These are phyloP conservation scores for Colletotrichum chlorophyti DNA, from an alignment of 2,329 filamentous ascomycete species.

Conservation along the genomic window DNA sequence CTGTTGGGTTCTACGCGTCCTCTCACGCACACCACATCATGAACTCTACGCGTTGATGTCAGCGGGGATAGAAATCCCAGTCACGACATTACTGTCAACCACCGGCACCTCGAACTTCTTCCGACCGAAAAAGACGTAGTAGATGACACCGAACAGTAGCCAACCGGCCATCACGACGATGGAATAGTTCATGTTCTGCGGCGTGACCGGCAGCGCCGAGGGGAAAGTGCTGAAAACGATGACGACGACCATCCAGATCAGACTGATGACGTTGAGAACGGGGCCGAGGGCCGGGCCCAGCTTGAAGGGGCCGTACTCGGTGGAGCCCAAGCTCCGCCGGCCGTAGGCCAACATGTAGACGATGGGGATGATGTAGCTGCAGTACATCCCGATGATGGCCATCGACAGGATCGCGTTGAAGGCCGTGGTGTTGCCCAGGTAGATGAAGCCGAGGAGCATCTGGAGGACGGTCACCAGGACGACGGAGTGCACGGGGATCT, in stretches of 20 bases:
- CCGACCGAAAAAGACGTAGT: constrained; percentile 37
- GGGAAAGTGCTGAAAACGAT: constrained; percentile 55
- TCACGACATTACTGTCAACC: constrained; percentile 7
- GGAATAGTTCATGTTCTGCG: constrained; percentile 54
- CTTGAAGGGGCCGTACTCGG: constrained; percentile 34
- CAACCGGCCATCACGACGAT: constrained; percentile 49
- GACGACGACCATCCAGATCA: constrained; percentile 50
- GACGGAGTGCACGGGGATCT: constrained; percentile 43
- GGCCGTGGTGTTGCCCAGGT: constrained; percentile 48
- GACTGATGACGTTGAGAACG: constrained; percentile 46
- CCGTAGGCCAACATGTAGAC: constrained; percentile 44
- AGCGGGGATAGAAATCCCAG: constrained; percentile 10
- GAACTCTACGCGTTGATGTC: background rate
- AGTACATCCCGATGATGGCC: constrained; percentile 50
- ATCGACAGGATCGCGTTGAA: constrained; percentile 50
- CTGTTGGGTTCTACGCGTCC: too few species aligned
- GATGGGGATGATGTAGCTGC: constrained; percentile 50
- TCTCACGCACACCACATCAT: too few species aligned
- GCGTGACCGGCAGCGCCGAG: constrained; percentile 44
- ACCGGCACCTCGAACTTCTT: constrained; percentile 36
- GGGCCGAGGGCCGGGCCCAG: constrained; percentile 42
- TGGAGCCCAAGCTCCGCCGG: constrained; percentile 31
- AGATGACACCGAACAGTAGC: constrained; percentile 41
- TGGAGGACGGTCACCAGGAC: constrained; percentile 35
- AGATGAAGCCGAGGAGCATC: constrained; percentile 44